These are phyloP conservation scores for Fusarium algeriense DNA, from an alignment of 2,329 filamentous ascomycete genomes.

Conservation along the genomic window DNA sequence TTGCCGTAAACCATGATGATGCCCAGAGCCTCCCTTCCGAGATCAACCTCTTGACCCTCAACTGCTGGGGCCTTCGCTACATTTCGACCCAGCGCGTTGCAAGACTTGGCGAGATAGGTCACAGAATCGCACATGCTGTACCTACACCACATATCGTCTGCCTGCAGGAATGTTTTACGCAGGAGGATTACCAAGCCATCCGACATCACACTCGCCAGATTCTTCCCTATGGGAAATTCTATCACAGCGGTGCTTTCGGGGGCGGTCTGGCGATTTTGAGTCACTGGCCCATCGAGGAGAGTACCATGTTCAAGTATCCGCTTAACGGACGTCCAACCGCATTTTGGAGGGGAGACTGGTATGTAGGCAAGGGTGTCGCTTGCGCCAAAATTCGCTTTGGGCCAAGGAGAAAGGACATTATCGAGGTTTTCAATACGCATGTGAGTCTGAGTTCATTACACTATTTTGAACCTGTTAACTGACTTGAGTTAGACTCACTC, in stretches of 20 bases:
- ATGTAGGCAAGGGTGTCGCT: slow-evolving; percentile 93
- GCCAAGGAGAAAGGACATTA: slow-evolving; percentile 70
- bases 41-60: slow-evolving; percentile 87
- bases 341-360: slow-evolving; percentile 96
- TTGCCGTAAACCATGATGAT: slow-evolving; percentile 39
- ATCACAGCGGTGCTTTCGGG: slow-evolving; percentile 88
- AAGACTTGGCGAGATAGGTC: slow-evolving; percentile 86
- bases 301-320: slow-evolving; percentile 86
- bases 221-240: slow-evolving; percentile 93
- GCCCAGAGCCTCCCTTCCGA: slow-evolving; percentile 61
- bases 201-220: slow-evolving; percentile 78
- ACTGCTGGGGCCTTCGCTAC: slow-evolving; percentile 97
- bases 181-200: slow-evolving; percentile 84
- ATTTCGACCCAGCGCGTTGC: slow-evolving; percentile 82
- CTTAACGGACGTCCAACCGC: slow-evolving; percentile 93
- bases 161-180: slow-evolving; percentile 95
- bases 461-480: background rate
- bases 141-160: slow-evolving; percentile 86
- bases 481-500: slow-evolving; percentile 71
- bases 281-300: slow-evolving; percentile 92
- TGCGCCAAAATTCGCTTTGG: slow-evolving; percentile 83
- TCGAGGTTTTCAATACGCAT: slow-evolving; percentile 95
- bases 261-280: slow-evolving; percentile 90
- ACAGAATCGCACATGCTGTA: slow-evolving; percentile 75
- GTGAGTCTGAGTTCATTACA: slow-evolving; percentile 55